phyloP scores from a whole-genome alignment of 2,329 filamentous ascomycete genomes.

The Tolypocladium endophyticum region DNA sequence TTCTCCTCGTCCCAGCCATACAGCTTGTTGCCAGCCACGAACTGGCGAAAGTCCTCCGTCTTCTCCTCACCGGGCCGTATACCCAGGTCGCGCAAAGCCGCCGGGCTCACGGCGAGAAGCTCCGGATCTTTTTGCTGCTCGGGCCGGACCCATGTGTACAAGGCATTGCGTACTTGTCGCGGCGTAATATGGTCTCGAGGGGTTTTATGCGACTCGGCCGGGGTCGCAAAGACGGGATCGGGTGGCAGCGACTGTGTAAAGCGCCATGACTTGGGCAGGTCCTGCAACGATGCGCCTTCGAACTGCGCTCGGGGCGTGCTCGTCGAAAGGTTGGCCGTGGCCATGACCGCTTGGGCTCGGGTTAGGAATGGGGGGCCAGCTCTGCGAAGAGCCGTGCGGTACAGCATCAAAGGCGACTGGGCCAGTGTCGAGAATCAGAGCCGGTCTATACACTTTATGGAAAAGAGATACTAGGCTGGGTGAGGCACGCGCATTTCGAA shows the following conservation, averaged over 20 bases:
- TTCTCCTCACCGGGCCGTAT: constrained; percentile 57
- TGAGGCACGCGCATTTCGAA: background rate
- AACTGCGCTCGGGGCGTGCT: constrained; percentile 7
- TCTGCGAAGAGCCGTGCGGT: constrained; percentile 18
- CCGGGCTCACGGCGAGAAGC: constrained; percentile 68
- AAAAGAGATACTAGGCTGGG: background rate
- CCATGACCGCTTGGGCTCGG: constrained; percentile 16
- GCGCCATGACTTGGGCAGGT: constrained; percentile 54
- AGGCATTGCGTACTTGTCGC: constrained; percentile 70
- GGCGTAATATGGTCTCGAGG: constrained; percentile 68
- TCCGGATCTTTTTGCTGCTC: constrained; percentile 63
- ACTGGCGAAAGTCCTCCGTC: constrained; percentile 63
- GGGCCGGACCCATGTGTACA: constrained; percentile 87
- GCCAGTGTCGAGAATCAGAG: background rate
- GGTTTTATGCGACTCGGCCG: constrained; percentile 69
- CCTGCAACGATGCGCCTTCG: constrained; percentile 31
- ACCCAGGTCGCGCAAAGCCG: constrained; percentile 72
- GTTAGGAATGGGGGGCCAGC: constrained; percentile 17
- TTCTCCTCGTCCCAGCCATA: constrained; percentile 65
- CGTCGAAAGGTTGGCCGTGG: constrained; percentile 18
- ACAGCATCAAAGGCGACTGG: constrained; percentile 23
- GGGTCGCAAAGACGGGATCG: constrained; percentile 70
- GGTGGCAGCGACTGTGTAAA: constrained; percentile 60
- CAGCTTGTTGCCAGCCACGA: constrained; percentile 74
- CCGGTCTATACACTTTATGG: background rate